phyloP scores from a whole-genome alignment of 1,284 basidiomycete genomes.

The Boletus mariae region DNA sequence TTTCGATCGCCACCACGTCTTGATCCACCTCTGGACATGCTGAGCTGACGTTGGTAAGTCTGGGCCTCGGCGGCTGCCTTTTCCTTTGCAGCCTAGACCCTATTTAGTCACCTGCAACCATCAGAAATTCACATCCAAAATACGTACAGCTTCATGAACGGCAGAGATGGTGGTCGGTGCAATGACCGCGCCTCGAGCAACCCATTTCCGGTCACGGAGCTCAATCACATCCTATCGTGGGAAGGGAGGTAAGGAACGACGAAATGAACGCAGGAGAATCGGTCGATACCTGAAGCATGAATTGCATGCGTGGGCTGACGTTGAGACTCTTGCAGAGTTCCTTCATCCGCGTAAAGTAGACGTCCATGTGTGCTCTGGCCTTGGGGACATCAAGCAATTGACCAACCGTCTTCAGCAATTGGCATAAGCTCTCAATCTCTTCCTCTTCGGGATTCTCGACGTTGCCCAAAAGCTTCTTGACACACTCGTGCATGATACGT shows the following conservation, averaged over 20 bases:
- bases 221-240: conserved; percentile 78
- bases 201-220: conserved; percentile 82
- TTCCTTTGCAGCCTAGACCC: conserved; percentile 61
- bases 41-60: conserved; percentile 43
- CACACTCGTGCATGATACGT: conserved; percentile 94
- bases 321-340: conserved; percentile 72
- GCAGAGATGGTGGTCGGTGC: conserved; percentile 90
- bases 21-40: conserved; percentile 79
- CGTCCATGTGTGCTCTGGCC: conserved; percentile 82
- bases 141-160: conserved; percentile 79
- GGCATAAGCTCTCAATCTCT: conserved; percentile 95
- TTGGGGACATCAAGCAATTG: conserved; percentile 75
- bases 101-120: conserved; percentile 9
- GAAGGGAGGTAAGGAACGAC: conserved; percentile 8
- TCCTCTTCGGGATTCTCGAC: conserved; percentile 95
- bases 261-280: conserved; percentile 1
- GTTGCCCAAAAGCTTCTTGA: conserved; percentile 91
- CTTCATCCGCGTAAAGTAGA: conserved; percentile 91
- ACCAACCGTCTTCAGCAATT: conserved; percentile 88
- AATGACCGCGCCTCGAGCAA: conserved; percentile 65
- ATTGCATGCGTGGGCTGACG: conserved; percentile 86
- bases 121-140: conserved; percentile 7
- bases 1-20: conserved; percentile 80
- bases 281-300: conserved; percentile 84
- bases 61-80: conserved; percentile 67